phyloP scores from a whole-genome alignment of 768 basidiomycete species.

The Lentinus brumalis region DNA sequence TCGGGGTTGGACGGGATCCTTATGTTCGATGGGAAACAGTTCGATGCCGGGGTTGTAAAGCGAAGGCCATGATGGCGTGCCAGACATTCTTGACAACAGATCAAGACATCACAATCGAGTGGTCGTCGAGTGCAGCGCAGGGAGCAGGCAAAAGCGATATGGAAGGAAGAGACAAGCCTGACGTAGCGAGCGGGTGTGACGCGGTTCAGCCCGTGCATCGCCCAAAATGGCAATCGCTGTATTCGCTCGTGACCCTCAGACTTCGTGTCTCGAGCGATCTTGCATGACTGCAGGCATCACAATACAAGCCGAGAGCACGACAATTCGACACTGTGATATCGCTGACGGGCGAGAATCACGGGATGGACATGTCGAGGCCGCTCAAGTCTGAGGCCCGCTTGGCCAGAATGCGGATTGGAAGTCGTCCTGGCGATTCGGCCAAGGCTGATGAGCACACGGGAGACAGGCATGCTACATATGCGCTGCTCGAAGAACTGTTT shows the following conservation, averaged over 20 bases:
- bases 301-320: neutral
- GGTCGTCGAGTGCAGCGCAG: neutral
- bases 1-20: constrained; percentile 32
- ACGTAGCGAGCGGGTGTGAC: no score
- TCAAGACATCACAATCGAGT: neutral
- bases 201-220: neutral
- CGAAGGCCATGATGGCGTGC: constrained; percentile 30
- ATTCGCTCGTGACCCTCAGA: neutral
- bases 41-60: constrained; percentile 42
- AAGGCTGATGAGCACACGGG: no score
- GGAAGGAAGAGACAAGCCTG: neutral
- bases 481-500: no score
- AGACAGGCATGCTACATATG: no score
- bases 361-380: no score
- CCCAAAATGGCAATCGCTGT: constrained; percentile 1
- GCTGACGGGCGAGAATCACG: no score
- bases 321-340: no score
- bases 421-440: no score
- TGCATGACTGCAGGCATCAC: no score
- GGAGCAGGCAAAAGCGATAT: neutral
- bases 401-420: no score
- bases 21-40: constrained; percentile 30
- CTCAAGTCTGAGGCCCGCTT: no score
- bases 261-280: no score
- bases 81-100: constrained; percentile 3